Conservation (phyloP, 176 grass and related monocot species). For the Oryza glumipatula region DNA sequence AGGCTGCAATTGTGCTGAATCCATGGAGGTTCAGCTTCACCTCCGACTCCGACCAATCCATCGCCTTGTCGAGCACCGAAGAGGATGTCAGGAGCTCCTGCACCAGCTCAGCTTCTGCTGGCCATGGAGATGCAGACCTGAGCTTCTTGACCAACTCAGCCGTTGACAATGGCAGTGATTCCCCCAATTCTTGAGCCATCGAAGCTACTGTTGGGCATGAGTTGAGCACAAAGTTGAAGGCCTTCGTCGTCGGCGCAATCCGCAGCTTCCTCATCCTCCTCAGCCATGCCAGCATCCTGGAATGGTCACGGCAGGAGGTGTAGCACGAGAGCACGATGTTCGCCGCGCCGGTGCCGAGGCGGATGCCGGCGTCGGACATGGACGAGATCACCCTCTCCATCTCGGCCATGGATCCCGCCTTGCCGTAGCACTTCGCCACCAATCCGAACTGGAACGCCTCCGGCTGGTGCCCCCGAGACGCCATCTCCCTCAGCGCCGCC, state of each 20-base stretch:
- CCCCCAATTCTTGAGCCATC: slow-evolving; percentile 35
- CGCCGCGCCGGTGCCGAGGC: slow-evolving; percentile 52
- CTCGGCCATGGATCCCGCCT: slow-evolving; percentile 51
- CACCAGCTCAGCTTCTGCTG: slow-evolving; percentile 65
- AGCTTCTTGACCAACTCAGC: slow-evolving; percentile 50
- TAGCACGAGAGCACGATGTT: slow-evolving; percentile 88
- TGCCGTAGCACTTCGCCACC: slow-evolving; percentile 74
- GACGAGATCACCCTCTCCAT: slow-evolving; percentile 68
- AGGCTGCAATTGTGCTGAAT: slow-evolving; percentile 62
- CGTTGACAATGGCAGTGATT: slow-evolving; percentile 57
- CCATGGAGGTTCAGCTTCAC: slow-evolving; percentile 92
- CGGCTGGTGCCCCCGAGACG: slow-evolving; percentile 47
- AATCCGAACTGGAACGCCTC: slow-evolving; percentile 65
- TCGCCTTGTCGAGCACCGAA: slow-evolving; percentile 51
- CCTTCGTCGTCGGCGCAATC: slow-evolving; percentile 45
- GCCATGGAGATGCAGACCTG: slow-evolving; percentile 33
- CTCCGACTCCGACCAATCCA: slow-evolving; percentile 65
- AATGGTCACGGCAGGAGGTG: slow-evolving; percentile 54
- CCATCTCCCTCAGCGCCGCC: slow-evolving; percentile 66
- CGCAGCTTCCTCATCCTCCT: slow-evolving; percentile 53
- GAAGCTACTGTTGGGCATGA: slow-evolving; percentile 52
- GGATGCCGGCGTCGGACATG: slow-evolving; percentile 67
- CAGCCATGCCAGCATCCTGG: slow-evolving; percentile 63
- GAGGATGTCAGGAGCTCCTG: slow-evolving; percentile 59
- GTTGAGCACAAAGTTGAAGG: slow-evolving; percentile 66